Evolutionary conservation across 192 early-diverging fungal genomes (phyloP).

Genomic region (Mortierella alpina): DNA sequence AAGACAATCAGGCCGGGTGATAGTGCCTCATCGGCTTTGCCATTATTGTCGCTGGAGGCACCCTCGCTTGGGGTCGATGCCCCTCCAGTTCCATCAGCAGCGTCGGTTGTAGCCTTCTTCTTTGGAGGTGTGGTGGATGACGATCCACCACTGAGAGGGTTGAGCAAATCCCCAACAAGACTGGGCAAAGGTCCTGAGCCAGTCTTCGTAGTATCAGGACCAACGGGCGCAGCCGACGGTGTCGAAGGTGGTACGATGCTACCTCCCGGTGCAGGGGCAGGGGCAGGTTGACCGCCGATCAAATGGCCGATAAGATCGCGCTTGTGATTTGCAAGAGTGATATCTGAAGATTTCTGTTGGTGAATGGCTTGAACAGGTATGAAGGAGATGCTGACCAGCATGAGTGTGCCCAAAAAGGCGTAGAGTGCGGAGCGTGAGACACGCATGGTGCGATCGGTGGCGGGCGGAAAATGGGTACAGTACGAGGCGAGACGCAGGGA

Average conservation of each 20-base stretch:
- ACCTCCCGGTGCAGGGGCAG: not conserved
- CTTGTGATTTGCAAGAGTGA: not conserved
- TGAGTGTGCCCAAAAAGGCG: not conserved
- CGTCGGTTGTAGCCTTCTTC: not conserved
- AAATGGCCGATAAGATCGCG: slow-evolving; percentile 9
- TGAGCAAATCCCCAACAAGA: slow-evolving; percentile 9
- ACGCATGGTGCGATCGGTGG: not conserved
- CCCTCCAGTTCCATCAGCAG: not conserved
- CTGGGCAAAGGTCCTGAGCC: slow-evolving; percentile 2
- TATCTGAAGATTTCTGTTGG: not conserved
- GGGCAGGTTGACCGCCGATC: not conserved
- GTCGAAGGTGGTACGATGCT: not conserved
- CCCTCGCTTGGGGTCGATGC: not conserved
- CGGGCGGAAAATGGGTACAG: no score
- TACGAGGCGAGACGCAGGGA: no score
- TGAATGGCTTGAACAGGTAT: not conserved
- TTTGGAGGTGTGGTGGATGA: not conserved
- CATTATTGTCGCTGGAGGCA: not conserved
- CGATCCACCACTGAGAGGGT: not conserved
- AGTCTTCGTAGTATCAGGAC: not conserved
- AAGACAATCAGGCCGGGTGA: slow-evolving; percentile 30
- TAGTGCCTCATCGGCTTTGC: not conserved
- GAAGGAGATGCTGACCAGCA: not conserved
- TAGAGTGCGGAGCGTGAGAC: not conserved
- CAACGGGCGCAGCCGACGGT: not conserved